phyloP scores from a whole-genome alignment of 352 stramenopile genomes.

The Phytophthora hibernalis region DNA sequence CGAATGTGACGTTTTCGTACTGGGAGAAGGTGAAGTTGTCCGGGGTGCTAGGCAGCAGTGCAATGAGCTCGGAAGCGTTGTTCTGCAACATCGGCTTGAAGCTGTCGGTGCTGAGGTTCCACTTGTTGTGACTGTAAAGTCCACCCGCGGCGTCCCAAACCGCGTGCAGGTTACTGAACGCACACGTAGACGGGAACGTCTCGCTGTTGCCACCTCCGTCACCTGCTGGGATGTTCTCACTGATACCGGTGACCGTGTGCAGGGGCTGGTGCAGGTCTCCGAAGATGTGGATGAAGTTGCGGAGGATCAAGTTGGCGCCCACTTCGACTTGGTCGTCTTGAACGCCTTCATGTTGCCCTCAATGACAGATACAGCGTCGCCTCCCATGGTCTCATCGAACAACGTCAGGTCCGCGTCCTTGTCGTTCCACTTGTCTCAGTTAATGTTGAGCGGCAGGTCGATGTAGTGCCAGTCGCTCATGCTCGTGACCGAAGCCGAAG shows the following conservation, averaged over 20 bases:
- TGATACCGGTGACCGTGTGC: conserved; percentile 60
- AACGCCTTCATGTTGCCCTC: conserved; percentile 59
- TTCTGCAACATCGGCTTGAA: conserved; percentile 34
- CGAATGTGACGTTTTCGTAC: conserved; percentile 48
- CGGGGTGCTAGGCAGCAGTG: conserved; percentile 34
- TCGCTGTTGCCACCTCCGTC: conserved; percentile 72
- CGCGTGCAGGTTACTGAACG: conserved; percentile 68
- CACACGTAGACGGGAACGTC: conserved; percentile 55
- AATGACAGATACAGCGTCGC: conserved; percentile 51
- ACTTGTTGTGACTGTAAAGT: conserved; percentile 62
- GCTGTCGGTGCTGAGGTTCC: conserved; percentile 40
- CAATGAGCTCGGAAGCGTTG: conserved; percentile 60
- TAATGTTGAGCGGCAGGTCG: conserved; percentile 63
- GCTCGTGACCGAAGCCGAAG: conserved; percentile 49
- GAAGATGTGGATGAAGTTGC: conserved; percentile 80
- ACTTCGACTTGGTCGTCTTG: conserved; percentile 67
- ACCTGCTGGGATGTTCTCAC: conserved; percentile 49
- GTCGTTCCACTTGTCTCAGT: conserved; percentile 45
- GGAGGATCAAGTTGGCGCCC: conserved; percentile 65
- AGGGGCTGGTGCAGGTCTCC: conserved; percentile 70
- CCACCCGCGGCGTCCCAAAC: conserved; percentile 70
- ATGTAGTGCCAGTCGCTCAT: conserved; percentile 81
- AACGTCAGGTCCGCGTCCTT: conserved; percentile 52
- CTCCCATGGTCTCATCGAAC: conserved; percentile 61
- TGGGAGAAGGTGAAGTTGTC: conserved; percentile 51